Base-by-base conservation (phyloP, 192 early-diverging fungal species). In the Geosiphon pyriformis region DNA sequence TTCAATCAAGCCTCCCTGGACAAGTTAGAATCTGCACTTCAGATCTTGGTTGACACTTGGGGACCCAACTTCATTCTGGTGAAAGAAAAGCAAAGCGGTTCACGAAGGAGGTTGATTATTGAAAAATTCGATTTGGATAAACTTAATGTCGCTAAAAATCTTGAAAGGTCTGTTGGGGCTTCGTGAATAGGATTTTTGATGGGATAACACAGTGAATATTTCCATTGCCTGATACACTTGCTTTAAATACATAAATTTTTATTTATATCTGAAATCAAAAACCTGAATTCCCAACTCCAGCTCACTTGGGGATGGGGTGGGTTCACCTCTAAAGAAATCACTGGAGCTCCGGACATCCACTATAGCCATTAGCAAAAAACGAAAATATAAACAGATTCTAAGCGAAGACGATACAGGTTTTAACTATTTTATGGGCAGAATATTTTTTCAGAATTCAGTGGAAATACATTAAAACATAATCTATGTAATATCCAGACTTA, bases 11-110 rank as follows among this genome's bases (percentile, higher is more conserved):
- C 0, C 27, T 64, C 61, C 15, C 17, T 64, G 33, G 33, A 64
- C 32, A 62, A 50, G 12, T 60, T 69, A 11, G 67, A 69, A 34
- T 27, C n/a, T 15, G 60, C 67, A 25, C 29, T 69, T 30, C 63
- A 29, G 17, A 30, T 30, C 25, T 25, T 69, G 8, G 26, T 60
- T 37, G 50, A 69, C 18, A 69, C 22, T 15, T 69, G 67, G 67
- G 67, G 67, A 22, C 67, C 67, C 6, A 69, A 69, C 27, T 33
- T 47, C 11, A 31, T 69, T 17, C 37, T 29, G 33, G 17, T 69
- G 17, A 58, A 69, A 69, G 61, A 64, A 15, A 51, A 51, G 23
- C 58, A 52, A 47, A 47, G 29, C 32, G 22, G 35, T 25, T 23
- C 25, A 23, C 15, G 18, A 26, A 69, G 50, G n/a, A 69, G 27